Evolutionary conservation across 1,284 basidiomycete genomes (phyloP).

Genomic region (Stereum hirsutum): DNA sequence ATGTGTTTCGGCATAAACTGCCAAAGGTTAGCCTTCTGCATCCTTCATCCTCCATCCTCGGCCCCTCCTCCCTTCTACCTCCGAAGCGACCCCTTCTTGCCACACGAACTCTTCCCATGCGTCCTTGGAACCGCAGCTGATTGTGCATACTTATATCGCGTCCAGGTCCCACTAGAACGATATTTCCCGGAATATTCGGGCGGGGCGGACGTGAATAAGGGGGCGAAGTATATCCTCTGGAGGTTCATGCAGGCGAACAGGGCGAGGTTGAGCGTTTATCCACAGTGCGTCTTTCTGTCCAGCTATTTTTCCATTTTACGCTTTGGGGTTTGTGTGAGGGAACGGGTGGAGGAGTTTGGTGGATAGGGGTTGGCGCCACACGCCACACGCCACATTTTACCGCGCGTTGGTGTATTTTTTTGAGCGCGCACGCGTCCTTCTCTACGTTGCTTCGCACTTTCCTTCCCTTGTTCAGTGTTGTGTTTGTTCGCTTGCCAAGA

Average conservation of each 20-base stretch:
- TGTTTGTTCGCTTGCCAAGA: neutral
- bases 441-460: no score
- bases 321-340: neutral
- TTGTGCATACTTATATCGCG: neutral
- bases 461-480: no score
- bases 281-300: conserved; percentile 57
- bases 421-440: no score
- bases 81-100: neutral
- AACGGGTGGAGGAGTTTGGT: no score
- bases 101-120: neutral
- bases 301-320: neutral
- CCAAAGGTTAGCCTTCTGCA: conserved; percentile 49
- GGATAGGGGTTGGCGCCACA: no score
- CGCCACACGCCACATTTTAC: no score
- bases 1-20: conserved; percentile 91
- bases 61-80: no score
- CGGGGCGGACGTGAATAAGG: conserved; percentile 93
- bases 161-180: conserved; percentile 69
- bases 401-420: no score
- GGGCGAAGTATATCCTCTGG: conserved; percentile 97
- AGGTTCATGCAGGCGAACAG: conserved; percentile 94
- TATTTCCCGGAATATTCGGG: conserved; percentile 96
- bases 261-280: conserved; percentile 82
- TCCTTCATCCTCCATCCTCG: no score
- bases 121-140: neutral